These are phyloP conservation scores for Sideroxylon spinosum DNA, from an alignment of 179 eudicot genomes.

Conservation along the genomic window DNA sequence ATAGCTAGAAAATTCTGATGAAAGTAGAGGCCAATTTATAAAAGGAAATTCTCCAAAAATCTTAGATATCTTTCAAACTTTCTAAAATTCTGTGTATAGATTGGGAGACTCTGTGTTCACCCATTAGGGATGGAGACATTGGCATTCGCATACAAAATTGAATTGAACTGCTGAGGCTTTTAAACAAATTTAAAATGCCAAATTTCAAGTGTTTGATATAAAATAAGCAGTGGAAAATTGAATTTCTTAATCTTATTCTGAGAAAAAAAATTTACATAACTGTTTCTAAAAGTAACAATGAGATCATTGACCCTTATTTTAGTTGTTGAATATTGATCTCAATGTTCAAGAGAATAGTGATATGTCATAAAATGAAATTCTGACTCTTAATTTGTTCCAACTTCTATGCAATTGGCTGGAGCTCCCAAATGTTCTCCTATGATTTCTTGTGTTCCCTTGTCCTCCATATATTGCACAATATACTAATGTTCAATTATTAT, in stretches of 20 bases:
- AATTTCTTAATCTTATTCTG: background rate
- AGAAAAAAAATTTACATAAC: background rate
- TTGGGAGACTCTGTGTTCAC: too few species aligned
- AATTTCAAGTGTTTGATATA: background rate
- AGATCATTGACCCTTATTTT: background rate
- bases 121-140: too few species aligned
- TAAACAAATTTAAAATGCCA: too few species aligned
- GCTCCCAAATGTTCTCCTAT: background rate
- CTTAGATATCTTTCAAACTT: too few species aligned
- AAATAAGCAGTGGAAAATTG: background rate
- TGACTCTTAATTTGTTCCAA: background rate
- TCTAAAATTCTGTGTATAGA: too few species aligned
- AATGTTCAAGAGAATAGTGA: background rate
- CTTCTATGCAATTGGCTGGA: background rate
- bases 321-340: background rate
- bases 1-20: too few species aligned
- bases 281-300: background rate
- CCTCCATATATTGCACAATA: background rate
- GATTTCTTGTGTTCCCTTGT: background rate
- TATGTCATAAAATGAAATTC: background rate
- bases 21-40: too few species aligned
- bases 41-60: too few species aligned
- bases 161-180: too few species aligned
- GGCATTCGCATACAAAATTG: too few species aligned
- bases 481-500: background rate